Evolutionary conservation across 306 rosid species (phyloP), one percentile per base, ranked within the genome.

Genomic region (Ochetophila trinervis): DNA sequence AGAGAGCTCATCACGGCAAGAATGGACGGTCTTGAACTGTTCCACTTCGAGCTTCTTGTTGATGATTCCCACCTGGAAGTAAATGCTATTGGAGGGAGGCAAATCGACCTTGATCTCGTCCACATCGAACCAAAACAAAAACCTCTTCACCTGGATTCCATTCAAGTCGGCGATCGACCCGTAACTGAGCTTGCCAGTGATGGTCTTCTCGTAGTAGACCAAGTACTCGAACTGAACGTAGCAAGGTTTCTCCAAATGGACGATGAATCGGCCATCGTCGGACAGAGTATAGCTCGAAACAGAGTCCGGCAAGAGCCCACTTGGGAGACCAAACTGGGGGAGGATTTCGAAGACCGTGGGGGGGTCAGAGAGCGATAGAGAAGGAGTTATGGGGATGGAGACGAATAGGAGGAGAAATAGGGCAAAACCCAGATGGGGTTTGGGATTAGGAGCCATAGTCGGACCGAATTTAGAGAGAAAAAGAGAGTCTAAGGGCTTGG

Each of bases 71-170:
- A 94, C 96, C 32, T 82, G 88, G 68, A 94, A 90, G 74, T 94
- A 94, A 53, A 94, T 94, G 12, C 57, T 76, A 36, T 74, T 70
- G 0, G 97, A 81, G 3, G 99, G 95, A 13, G 99, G 97, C 83
- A 91, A 86, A 88, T 88, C 99, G 65, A 94, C 96, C 58, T 80
- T 76, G 85, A 94, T 94, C 88, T 94, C 92, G n/a, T 83, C 88
- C 0, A 94, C 95, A 57, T 77, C 76, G 62, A 90, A 73, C 97
- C 99, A 94, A 4, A 94, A 24, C 49, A 94, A 77, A 42, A 94
- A 34, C 5, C 84, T 74, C 62, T 81, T 87, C 15, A 94, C 97
- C 84, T 94, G 61, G 53, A 94, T 88, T 0, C 99, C 99, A n/a
- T 78, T 61, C 24, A 94, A 78, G 10, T 74, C 68, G 2, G 90